Percentiles rank a stretch among this genome's conserved stretches.
Evolutionary conservation across 352 stramenopile genomes (phyloP).

Genomic region (Hyaloperonospora brassicae): DNA sequence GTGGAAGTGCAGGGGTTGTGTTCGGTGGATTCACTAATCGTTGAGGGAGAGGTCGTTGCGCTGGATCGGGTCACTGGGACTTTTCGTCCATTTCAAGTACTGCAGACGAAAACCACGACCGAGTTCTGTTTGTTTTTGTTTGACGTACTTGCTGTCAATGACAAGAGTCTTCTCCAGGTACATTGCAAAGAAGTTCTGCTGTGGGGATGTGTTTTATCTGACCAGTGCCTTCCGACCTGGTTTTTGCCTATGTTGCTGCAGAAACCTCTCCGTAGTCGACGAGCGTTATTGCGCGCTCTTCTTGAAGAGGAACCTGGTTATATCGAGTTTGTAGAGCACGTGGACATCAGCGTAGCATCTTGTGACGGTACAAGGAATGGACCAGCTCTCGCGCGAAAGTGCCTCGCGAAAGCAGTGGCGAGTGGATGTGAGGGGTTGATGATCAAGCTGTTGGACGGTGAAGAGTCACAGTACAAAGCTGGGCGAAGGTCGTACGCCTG

Average conservation of each 20-base stretch:
- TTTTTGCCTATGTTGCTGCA: constrained; percentile 11
- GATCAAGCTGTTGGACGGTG: constrained; percentile 54
- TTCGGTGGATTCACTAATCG: constrained; percentile 35
- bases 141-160: constrained; percentile 55
- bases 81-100: constrained; percentile 68
- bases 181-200: background rate
- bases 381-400: constrained; percentile 20
- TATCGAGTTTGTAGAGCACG: constrained; percentile 55
- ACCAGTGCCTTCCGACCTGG: background rate
- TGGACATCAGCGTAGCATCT: constrained; percentile 35
- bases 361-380: constrained; percentile 3
- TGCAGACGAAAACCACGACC: constrained; percentile 65
- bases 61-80: constrained; percentile 38
- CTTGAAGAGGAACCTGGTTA: constrained; percentile 32
- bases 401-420: constrained; percentile 42
- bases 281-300: constrained; percentile 28
- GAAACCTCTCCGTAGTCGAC: constrained; percentile 39
- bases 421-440: constrained; percentile 76
- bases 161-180: constrained; percentile 41
- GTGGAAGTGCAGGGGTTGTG: constrained; percentile 2
- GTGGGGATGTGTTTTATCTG: background rate
- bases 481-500: constrained; percentile 66
- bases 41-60: constrained; percentile 74
- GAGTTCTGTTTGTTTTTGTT: constrained; percentile 78
- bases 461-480: constrained; percentile 52